Conservation (phyloP, 2,329 filamentous ascomycete species). For the Falciphora oryzae region DNA sequence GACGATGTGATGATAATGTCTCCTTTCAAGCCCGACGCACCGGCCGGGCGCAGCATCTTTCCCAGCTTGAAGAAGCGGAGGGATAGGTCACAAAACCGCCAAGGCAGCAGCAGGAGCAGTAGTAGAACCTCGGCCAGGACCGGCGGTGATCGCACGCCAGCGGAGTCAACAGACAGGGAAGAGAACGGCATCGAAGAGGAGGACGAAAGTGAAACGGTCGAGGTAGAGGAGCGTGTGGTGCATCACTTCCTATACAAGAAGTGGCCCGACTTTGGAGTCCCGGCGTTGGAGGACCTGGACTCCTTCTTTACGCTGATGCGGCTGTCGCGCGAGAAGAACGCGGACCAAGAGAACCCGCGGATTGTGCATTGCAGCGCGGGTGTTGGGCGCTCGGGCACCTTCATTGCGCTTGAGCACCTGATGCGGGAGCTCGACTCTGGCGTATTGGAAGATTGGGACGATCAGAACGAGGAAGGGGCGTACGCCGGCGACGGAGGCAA, state of each 20-base stretch:
- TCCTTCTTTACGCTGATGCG: conserved; percentile 65
- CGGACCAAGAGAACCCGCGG: conserved; percentile 59
- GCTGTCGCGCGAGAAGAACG: conserved; percentile 56
- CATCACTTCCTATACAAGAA: conserved; percentile 81
- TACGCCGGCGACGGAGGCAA: conserved; percentile 25
- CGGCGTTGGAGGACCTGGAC: conserved; percentile 59
- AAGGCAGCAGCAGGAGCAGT: neutral
- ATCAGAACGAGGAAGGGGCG: conserved; percentile 26
- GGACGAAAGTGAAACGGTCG: conserved; percentile 18
- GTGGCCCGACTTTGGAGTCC: conserved; percentile 89
- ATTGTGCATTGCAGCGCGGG: conserved; percentile 87
- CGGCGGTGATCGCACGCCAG: neutral
- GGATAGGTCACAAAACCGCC: conserved; percentile 16
- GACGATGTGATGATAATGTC: conserved; percentile 17
- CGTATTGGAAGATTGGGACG: conserved; percentile 48
- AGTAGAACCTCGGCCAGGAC: neutral
- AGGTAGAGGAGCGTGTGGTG: conserved; percentile 52
- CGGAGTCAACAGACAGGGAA: neutral
- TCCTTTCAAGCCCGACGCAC: conserved; percentile 5
- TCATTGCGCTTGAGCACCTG: conserved; percentile 92
- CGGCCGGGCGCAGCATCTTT: conserved; percentile 11
- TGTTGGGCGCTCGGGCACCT: conserved; percentile 89
- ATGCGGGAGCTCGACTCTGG: conserved; percentile 75
- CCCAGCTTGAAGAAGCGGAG: neutral
- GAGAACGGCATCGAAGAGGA: conserved; percentile 15